Evolutionary conservation across 345 rosid species (phyloP).

Genomic region (Gossypium turneri): DNA sequence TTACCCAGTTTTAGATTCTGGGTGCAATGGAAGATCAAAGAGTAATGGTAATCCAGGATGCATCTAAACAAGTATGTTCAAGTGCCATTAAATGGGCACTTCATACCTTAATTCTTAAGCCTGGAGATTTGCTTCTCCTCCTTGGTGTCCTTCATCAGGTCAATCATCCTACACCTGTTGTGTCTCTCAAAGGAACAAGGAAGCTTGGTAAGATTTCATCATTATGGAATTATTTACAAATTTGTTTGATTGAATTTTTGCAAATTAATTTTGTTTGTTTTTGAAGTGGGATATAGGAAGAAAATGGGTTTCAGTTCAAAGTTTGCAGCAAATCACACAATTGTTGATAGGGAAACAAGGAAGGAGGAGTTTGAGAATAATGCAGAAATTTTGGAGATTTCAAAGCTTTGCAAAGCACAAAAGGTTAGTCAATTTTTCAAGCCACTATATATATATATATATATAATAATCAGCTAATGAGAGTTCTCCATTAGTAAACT

Average conservation of each 20-base stretch:
- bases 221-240: not conserved
- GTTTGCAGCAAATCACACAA: not conserved
- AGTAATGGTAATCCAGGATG: constrained; percentile 44
- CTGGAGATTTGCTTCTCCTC: constrained; percentile 36
- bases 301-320: not conserved
- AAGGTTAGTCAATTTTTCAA: constrained; percentile 19
- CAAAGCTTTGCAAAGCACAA: constrained; percentile 20
- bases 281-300: constrained; percentile 1
- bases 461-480: not conserved
- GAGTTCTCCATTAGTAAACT: not conserved
- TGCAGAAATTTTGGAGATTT: constrained; percentile 24
- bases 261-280: not conserved
- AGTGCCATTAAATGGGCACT: constrained; percentile 36
- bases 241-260: not conserved
- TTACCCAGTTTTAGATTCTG: not conserved
- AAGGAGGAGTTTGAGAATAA: constrained; percentile 28
- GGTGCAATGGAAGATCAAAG: constrained; percentile 24
- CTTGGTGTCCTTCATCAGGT: constrained; percentile 17
- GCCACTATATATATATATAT: too few relatives aligned
- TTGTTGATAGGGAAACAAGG: constrained; percentile 12
- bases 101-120: constrained; percentile 26
- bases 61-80: constrained; percentile 25
- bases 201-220: constrained; percentile 3
- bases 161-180: not conserved
- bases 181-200: not conserved